Evolutionary conservation across 1,139 yeast genomes (phyloP).

Genomic region (Protomyces macrosporus): DNA sequence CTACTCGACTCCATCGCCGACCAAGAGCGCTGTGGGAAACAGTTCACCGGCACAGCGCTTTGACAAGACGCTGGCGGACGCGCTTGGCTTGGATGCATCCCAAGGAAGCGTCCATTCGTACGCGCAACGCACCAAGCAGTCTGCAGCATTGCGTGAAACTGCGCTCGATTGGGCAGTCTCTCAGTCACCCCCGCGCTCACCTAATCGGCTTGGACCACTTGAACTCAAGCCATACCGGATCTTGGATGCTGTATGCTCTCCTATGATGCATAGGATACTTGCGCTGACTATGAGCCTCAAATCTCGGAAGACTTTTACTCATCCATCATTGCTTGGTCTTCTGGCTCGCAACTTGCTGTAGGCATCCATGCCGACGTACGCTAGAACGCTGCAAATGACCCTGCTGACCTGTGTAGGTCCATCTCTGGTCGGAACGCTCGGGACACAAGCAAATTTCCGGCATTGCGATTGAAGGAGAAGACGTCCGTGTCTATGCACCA

Average conservation of each 20-base stretch:
- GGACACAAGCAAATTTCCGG: slow-evolving; percentile 36
- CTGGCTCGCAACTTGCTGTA: slow-evolving; percentile 54
- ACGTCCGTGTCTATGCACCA: background rate
- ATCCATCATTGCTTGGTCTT: slow-evolving; percentile 66
- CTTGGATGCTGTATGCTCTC: slow-evolving; percentile 49
- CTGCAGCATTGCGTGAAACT: background rate
- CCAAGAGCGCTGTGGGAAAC: background rate
- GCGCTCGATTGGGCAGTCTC: background rate
- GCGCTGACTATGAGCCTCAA: slow-evolving; percentile 43
- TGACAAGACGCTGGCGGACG: background rate
- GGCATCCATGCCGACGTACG: slow-evolving; percentile 54
- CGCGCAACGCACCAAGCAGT: background rate
- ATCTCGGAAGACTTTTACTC: slow-evolving; percentile 76
- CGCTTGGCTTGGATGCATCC: background rate
- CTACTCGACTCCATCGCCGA: background rate
- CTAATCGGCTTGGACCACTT: background rate
- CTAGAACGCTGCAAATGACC: background rate
- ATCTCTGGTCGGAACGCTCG: slow-evolving; percentile 55
- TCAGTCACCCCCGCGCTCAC: no score
- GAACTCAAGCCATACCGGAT: slow-evolving; percentile 39
- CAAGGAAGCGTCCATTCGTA: background rate
- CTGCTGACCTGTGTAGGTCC: slow-evolving; percentile 36
- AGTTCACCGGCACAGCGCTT: background rate
- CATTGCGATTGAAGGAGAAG: slow-evolving; percentile 2
- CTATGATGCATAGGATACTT: background rate